Percentiles rank a stretch among this genome's conserved stretches.
Conservation (phyloP, 371 early-diverging fungal genomes). For the Fennellomyces sp. region DNA sequence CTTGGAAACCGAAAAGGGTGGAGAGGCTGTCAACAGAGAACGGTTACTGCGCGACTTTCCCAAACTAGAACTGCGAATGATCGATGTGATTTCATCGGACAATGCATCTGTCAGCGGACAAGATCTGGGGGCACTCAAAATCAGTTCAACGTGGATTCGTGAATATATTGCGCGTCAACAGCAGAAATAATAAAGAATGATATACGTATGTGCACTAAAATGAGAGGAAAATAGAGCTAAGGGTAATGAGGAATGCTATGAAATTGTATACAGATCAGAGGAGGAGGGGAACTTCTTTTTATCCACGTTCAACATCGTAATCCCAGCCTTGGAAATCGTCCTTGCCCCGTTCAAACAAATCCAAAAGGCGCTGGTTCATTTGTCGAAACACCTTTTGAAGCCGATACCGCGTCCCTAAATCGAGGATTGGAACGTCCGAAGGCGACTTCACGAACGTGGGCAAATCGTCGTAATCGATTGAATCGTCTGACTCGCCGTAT, state of each 20-base stretch:
- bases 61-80: constrained; percentile 69
- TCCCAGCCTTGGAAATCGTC: constrained; percentile 50
- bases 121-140: constrained; percentile 60
- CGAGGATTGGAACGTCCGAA: constrained; percentile 2
- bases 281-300: constrained; percentile 4
- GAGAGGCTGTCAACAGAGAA: constrained; percentile 69
- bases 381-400: constrained; percentile 53
- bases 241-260: too few species aligned
- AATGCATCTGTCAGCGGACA: constrained; percentile 27
- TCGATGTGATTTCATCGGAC: constrained; percentile 73
- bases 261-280: constrained; percentile 2
- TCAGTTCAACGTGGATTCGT: constrained; percentile 75
- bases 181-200: constrained; percentile 1
- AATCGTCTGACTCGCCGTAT: not conserved
- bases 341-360: constrained; percentile 45
- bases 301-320: constrained; percentile 58
- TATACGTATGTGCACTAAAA: too few species aligned
- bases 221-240: too few species aligned
- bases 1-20: constrained; percentile 82
- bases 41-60: constrained; percentile 50
- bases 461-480: constrained; percentile 7
- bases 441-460: not conserved
- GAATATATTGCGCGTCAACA: constrained; percentile 29
- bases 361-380: constrained; percentile 45
- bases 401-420: constrained; percentile 51